Base-by-base conservation (phyloP, 352 stramenopile species). In the Pythium dissimile region DNA sequence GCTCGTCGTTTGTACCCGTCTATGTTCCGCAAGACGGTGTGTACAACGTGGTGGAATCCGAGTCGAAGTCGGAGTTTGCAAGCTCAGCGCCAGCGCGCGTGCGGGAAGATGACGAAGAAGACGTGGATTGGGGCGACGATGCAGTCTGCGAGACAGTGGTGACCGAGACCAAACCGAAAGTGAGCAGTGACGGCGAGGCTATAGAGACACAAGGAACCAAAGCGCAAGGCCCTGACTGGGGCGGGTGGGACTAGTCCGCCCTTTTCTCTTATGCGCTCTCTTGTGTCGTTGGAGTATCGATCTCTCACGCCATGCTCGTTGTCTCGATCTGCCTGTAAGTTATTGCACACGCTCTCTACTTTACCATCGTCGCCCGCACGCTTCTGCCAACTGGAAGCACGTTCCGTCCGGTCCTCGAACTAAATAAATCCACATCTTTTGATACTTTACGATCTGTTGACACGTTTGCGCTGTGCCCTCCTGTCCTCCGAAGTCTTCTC, bases 121-220 rank as follows among this genome's bases (percentile, higher is more conserved):
- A 72, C 5, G 59, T 88, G 5, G 75, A 87, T 61, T 89, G 80
- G 77, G 80, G 77, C 21, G 80, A 89, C 24, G 75, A 87, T 52
- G 75, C 77, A 20, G 69, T 81, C 2, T 39, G 53, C 4, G 55
- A 52, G 15, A 31, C 54, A 24, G 39, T 38, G 21, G 44, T 52
- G 41, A 13, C 13, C 11, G 16, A 15, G 1, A 54, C 18, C 47
- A 5, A 48, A 48, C 20, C 7, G 41, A 18, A 11, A 34, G 2
- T 21, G 10, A 7, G 31, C 32, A 26, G 32, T 3, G 3, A 13
- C 31, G 23, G 12, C 5, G 21, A 30, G 11, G 47, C 34, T 13
- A 45, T 45, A 20, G 32, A 32, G 21, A 45, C 32, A 45, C 47
- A 30, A 20, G 47, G 32, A 21, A 54, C 47, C 3, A 54, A 44